Conservation (phyloP, 1,284 basidiomycete genomes). For the Trametes hirsuta region DNA sequence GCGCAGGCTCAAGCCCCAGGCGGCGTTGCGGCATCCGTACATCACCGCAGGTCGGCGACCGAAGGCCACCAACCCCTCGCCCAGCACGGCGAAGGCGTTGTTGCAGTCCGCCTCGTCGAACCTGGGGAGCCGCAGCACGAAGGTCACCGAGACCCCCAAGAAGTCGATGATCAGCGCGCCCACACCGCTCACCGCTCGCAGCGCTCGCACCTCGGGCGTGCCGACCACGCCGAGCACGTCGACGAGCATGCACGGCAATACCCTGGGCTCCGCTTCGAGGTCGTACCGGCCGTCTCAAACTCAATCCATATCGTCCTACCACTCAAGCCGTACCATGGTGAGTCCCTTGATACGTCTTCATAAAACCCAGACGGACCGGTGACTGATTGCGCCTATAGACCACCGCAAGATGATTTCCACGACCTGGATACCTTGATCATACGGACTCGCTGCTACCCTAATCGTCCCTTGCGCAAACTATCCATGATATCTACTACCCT, state of each 20-base stretch:
- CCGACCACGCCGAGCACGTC: slow-evolving; percentile 63
- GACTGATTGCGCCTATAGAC: slow-evolving; percentile 16
- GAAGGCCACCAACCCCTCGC: slow-evolving; percentile 47
- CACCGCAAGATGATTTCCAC: slow-evolving; percentile 33
- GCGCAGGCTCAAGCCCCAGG: slow-evolving; percentile 91
- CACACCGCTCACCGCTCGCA: slow-evolving; percentile 78
- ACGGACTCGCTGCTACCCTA: slow-evolving; percentile 28
- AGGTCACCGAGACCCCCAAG: slow-evolving; percentile 76
- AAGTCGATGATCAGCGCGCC: slow-evolving; percentile 86
- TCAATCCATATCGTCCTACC: slow-evolving; percentile 44
- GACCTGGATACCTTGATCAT: slow-evolving; percentile 24
- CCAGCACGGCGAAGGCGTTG: slow-evolving; percentile 51
- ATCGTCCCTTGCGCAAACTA: slow-evolving; percentile 25
- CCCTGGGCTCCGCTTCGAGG: slow-evolving; percentile 40
- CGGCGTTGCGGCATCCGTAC: slow-evolving; percentile 92
- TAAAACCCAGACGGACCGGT: not conserved
- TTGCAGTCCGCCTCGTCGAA: slow-evolving; percentile 47
- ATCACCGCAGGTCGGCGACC: slow-evolving; percentile 65
- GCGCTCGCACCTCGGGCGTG: slow-evolving; percentile 56
- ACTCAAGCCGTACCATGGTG: slow-evolving; percentile 47
- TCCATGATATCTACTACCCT: slow-evolving; percentile 28
- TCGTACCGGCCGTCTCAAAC: slow-evolving; percentile 45
- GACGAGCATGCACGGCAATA: slow-evolving; percentile 34
- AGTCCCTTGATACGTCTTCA: not conserved
- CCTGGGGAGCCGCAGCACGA: slow-evolving; percentile 46